phyloP scores from a whole-genome alignment of 2,329 filamentous ascomycete species.

The Macroventuria anomochaeta region DNA sequence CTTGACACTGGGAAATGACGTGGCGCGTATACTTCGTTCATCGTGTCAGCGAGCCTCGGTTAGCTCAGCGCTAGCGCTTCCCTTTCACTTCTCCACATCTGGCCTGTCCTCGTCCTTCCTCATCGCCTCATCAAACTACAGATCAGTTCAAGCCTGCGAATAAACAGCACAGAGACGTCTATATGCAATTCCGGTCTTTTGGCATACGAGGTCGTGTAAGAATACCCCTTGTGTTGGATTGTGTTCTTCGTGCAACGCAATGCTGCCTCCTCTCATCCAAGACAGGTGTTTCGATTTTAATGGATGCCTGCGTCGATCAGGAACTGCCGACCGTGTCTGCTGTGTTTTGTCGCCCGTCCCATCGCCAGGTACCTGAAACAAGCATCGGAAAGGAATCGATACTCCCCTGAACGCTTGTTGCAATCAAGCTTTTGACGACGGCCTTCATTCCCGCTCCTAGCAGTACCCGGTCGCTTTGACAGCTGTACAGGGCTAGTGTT shows the following conservation, averaged over 20 bases:
- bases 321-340: slow-evolving; percentile 10
- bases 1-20: background rate
- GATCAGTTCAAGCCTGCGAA: background rate
- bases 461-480: slow-evolving; percentile 14
- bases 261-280: slow-evolving; percentile 10
- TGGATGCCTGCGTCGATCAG: slow-evolving; percentile 30
- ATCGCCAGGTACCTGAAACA: slow-evolving; percentile 20
- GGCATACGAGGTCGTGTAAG: background rate
- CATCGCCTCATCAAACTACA: background rate
- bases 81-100: slow-evolving; percentile 2
- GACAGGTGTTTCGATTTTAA: slow-evolving; percentile 19
- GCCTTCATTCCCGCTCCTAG: slow-evolving; percentile 16
- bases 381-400: slow-evolving; percentile 14
- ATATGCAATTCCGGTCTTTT: background rate
- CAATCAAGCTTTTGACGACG: slow-evolving; percentile 21
- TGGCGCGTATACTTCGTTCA: background rate
- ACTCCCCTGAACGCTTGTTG: slow-evolving; percentile 10
- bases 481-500: slow-evolving; percentile 15
- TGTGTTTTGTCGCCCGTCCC: slow-evolving; percentile 14
- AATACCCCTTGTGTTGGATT: background rate
- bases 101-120: slow-evolving; percentile 3
- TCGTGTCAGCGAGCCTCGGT: background rate
- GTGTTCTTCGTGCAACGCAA: background rate
- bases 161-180: background rate
- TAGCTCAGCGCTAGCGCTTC: background rate